phyloP scores from a whole-genome alignment of 169 alveolate species.

The Plasmodium relictum region DNA sequence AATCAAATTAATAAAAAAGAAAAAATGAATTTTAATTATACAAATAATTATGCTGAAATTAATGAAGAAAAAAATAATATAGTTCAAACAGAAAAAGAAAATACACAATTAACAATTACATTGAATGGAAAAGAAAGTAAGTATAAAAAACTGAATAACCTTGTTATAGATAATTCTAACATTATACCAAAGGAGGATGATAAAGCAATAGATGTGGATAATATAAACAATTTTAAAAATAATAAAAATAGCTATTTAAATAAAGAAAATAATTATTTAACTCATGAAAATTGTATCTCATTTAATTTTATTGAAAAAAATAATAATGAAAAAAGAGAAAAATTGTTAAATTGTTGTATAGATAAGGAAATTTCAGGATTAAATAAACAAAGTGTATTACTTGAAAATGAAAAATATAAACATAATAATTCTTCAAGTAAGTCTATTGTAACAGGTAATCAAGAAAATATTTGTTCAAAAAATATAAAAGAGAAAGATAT shows the following conservation, averaged over 20 bases:
- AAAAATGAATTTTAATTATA: neutral
- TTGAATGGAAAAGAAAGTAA: constrained; percentile 18
- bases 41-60: neutral
- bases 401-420: no score
- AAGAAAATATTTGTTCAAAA: no score
- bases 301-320: neutral
- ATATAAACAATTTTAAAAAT: neutral
- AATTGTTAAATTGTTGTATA: no score
- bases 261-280: neutral
- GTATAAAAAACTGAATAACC: neutral
- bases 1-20: neutral
- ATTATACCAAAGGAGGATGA: neutral
- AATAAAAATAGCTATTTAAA: neutral
- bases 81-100: neutral
- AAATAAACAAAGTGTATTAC: no score
- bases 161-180: neutral
- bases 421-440: no score
- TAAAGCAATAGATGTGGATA: neutral
- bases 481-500: no score
- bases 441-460: no score
- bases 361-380: no score
- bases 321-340: neutral
- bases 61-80: constrained; percentile 10
- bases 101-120: no score
- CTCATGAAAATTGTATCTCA: neutral